Base-by-base conservation (phyloP, 805 yeast species). In the Wickerhamomyces pijperi region DNA sequence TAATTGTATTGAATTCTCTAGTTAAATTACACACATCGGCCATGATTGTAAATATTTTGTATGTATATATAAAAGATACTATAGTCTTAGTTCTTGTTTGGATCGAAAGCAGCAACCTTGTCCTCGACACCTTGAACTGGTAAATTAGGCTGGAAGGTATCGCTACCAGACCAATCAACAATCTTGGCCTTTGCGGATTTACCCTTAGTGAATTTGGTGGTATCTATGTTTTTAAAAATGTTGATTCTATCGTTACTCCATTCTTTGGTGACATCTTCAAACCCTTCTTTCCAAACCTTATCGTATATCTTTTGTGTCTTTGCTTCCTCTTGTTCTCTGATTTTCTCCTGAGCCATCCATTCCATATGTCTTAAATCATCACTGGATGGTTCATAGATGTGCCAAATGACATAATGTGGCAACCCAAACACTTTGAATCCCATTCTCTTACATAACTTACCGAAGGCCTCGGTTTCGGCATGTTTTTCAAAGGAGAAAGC, bases 381-480 rank as follows among this genome's bases (percentile, higher is more conserved):
- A 14, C 80, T 76, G 16, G 94, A 82, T 25, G 97, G 97, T 66
- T 90, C 97, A 60, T 90, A 90, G 46, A 85, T 80, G 60, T 87
- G 96, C 97, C 97, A 90, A 41, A 90, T 82, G 34, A 86, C 94
- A 57, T 90, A 90, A 63, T 90, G 97, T 15, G 96, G 95, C 49
- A 90, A 68, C 0, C 97, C 97, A 44, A 79, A 74, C 28, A 90
- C 97, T n/a, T 79, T 71, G 59, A 73, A 84, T 2, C 88, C 87
- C 94, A 88, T 84, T 50, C 79, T 67, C 50, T 83, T 79, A 48
- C 86, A 76, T 71, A 90, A 69, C 58, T 85, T 87, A 38, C 95
- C 98, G 60, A 92, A 90, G 0, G 95, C 97, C 61, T 90, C 98
- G 2, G 98, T 90, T 60, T 90, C 98, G 2, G 97, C 98, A 57